Conservation (phyloP, 495 filamentous ascomycete genomes). For the Penicillium subrubescens region DNA sequence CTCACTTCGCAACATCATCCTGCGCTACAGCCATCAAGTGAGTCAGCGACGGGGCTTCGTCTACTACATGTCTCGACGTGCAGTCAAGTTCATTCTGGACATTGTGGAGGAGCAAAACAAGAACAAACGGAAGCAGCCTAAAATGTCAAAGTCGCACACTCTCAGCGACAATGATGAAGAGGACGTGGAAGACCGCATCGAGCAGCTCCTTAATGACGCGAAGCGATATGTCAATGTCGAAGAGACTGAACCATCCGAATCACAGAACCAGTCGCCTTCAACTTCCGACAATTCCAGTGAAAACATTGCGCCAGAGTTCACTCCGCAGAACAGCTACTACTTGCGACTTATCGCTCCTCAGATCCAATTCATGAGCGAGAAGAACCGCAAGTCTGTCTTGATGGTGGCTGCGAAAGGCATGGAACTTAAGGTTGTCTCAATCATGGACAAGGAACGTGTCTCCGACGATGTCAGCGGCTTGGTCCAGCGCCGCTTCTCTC, state of each 20-base stretch:
- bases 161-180: constrained; percentile 55
- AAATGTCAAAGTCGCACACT: constrained; percentile 30
- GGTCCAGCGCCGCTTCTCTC: constrained; percentile 89
- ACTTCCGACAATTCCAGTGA: constrained; percentile 62
- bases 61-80: constrained; percentile 94
- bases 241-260: constrained; percentile 48
- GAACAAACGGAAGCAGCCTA: constrained; percentile 52
- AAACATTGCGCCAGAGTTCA: constrained; percentile 85
- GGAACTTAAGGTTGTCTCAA: constrained; percentile 93
- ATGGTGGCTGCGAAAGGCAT: constrained; percentile 95
- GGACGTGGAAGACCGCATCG: constrained; percentile 81
- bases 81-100: constrained; percentile 96
- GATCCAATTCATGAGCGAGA: constrained; percentile 96
- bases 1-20: constrained; percentile 88
- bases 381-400: constrained; percentile 90
- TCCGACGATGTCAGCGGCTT: constrained; percentile 91
- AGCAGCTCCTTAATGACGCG: constrained; percentile 81
- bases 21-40: constrained; percentile 96
- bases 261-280: constrained; percentile 27
- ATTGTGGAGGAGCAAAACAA: constrained; percentile 92
- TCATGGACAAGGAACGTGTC: constrained; percentile 94
- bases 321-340: constrained; percentile 91
- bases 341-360: constrained; percentile 94
- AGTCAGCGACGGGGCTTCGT: constrained; percentile 95
- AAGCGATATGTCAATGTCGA: constrained; percentile 81